phyloP scores from a whole-genome alignment of 1,284 basidiomycete genomes.

The Austroboletus niveus region DNA sequence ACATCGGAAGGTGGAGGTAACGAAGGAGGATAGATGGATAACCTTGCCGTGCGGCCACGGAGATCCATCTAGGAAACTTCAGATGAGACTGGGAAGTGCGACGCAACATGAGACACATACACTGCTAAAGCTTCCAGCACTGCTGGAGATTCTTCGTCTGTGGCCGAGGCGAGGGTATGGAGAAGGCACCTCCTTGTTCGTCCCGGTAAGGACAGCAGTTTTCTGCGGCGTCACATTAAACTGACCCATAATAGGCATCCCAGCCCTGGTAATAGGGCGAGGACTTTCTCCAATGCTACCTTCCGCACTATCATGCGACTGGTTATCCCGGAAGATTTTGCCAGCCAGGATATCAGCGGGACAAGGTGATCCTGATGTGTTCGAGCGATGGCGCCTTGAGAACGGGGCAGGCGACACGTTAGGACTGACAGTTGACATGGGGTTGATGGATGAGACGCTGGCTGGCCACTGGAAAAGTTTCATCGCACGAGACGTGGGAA shows the following conservation, averaged over 20 bases:
- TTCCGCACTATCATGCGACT: conserved; percentile 36
- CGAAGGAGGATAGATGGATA: conserved; percentile 30
- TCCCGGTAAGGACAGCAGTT: conserved; percentile 60
- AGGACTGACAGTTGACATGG: conserved; percentile 68
- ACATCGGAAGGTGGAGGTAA: conserved; percentile 35
- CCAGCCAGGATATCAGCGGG: conserved; percentile 68
- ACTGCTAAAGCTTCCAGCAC: conserved; percentile 34
- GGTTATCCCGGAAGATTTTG: conserved; percentile 48
- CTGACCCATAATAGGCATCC: conserved; percentile 54
- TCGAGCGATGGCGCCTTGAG: conserved; percentile 34
- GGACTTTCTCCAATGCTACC: conserved; percentile 26
- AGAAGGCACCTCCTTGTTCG: conserved; percentile 54
- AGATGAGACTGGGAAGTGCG: conserved; percentile 12
- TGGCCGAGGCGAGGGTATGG: conserved; percentile 57
- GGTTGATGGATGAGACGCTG: conserved; percentile 65
- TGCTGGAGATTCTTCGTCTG: conserved; percentile 35
- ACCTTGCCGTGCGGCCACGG: conserved; percentile 36
- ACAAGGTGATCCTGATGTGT: conserved; percentile 43
- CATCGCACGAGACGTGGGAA: conserved; percentile 74
- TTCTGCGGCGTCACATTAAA: conserved; percentile 42
- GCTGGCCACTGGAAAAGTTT: conserved; percentile 63
- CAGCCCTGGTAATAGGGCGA: conserved; percentile 22
- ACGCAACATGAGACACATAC: conserved; percentile 29
- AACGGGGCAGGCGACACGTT: conserved; percentile 43
- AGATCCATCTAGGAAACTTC: conserved; percentile 28